These are phyloP conservation scores for Aspergillus asperescens DNA, from an alignment of 495 filamentous ascomycete genomes.

Conservation along the genomic window DNA sequence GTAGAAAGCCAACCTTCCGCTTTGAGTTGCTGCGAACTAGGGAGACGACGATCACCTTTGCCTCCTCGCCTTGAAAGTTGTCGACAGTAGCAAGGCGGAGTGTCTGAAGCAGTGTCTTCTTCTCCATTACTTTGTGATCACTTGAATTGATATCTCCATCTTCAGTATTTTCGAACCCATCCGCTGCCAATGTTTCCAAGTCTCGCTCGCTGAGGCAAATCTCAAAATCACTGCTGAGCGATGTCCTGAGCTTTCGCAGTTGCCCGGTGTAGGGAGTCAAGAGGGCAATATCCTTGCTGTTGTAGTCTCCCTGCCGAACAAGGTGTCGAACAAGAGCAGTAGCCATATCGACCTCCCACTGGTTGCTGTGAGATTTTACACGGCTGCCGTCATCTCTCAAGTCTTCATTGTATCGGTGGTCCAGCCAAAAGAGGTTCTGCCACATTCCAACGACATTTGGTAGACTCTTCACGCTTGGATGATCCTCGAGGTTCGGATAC, in stretches of 20 bases:
- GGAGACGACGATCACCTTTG: constrained; percentile 71
- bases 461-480: constrained; percentile 50
- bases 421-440: constrained; percentile 65
- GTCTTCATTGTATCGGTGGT: constrained; percentile 53
- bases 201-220: constrained; percentile 68
- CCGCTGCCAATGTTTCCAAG: constrained; percentile 51
- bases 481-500: too few species aligned
- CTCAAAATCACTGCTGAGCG: constrained; percentile 48
- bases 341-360: constrained; percentile 63
- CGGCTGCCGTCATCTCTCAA: constrained; percentile 35
- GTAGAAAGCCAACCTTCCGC: constrained; percentile 63
- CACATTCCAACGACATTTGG: constrained; percentile 55
- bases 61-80: constrained; percentile 81
- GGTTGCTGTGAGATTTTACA: constrained; percentile 62
- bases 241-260: constrained; percentile 52
- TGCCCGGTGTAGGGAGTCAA: constrained; percentile 75
- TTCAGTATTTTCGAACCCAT: constrained; percentile 32
- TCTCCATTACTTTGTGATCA: neutral
- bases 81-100: constrained; percentile 74
- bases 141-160: neutral
- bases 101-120: neutral
- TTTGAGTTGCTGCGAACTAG: constrained; percentile 67
- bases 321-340: constrained; percentile 65
- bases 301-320: constrained; percentile 60
- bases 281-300: constrained; percentile 64